Evolutionary conservation across 1,284 basidiomycete genomes (phyloP).

Genomic region (Austropuccinia psidii): DNA sequence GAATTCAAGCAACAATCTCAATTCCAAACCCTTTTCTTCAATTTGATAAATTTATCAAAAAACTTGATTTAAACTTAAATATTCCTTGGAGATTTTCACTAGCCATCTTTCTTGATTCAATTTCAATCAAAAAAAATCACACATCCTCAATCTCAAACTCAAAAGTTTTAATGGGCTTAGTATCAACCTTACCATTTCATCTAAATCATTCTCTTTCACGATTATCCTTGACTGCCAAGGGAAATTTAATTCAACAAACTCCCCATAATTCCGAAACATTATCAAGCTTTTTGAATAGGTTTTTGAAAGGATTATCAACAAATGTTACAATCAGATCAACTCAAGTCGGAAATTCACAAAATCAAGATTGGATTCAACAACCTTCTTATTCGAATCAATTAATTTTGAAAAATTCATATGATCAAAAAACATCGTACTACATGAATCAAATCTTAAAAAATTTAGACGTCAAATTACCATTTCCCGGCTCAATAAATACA

Average conservation of each 20-base stretch:
- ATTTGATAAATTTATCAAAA: background rate
- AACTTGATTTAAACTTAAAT: constrained; percentile 7
- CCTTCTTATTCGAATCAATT: background rate
- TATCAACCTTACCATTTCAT: background rate
- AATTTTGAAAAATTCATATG: background rate
- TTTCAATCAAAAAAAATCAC: no score
- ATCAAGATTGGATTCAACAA: background rate
- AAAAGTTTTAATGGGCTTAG: no score
- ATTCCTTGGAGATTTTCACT: background rate
- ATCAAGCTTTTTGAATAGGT: background rate
- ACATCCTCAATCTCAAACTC: no score
- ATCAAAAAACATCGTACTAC: no score
- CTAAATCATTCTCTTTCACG: background rate
- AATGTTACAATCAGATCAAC: background rate
- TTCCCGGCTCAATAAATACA: background rate
- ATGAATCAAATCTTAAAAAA: no score
- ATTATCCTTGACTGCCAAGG: background rate
- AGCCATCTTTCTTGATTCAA: background rate
- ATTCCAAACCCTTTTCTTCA: background rate
- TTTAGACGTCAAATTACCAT: background rate
- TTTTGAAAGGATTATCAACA: background rate
- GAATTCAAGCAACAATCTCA: background rate
- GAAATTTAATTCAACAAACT: background rate
- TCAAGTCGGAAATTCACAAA: no score
- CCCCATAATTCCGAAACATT: no score